Evolutionary conservation across 2,329 filamentous ascomycete genomes (phyloP), one percentile per base, ranked within the genome.

Genomic region (Colletotrichum agaves): DNA sequence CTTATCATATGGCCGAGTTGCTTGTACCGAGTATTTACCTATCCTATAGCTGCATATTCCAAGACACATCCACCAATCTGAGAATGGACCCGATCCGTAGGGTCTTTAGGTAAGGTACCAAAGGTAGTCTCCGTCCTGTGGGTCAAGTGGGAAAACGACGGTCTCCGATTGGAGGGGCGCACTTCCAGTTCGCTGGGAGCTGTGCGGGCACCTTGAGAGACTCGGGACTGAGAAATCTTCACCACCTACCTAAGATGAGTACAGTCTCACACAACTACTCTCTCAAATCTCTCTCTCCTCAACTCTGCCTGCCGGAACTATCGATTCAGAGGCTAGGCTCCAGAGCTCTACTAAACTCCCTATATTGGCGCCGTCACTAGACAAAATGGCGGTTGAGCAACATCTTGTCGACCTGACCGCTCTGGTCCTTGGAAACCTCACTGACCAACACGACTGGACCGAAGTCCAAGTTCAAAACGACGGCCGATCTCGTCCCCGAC

Each of bases 361-460:
- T 27, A 21, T 12, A 31, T 19, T n/a, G 17, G 31, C 13, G 33
- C 12, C 27, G 50, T n/a, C 13, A 23, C 3, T n/a, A 53, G n/a
- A 6, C 21, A 49, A 35, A 19, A 27, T 69, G 66, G 56, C 35
- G 21, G n/a, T 44, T 17, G 44, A 57, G 35, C 33, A 47, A 13
- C 63, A 70, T 35, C 37, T 65, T 13, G 49, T 35, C 33, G 59
- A 70, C 55, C 72, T 82, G 63, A 74, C 78, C 12, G 64, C 72
- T 13, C 74, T 88, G 56, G 88, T 94, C 56, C 82, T 88, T 60
- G 86, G 90, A 77, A 94, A 94, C 77, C 87, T 96, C 53, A 83
- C 87, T 72, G 84, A 91, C 76, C 91, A 94, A 77, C 92, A 95
- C 77, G 86, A 90, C 75, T 96, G 93, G 93, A 87, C 86, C 21